Evolutionary conservation across 1,284 basidiomycete species (phyloP).

Genomic region (Athelia sp.): DNA sequence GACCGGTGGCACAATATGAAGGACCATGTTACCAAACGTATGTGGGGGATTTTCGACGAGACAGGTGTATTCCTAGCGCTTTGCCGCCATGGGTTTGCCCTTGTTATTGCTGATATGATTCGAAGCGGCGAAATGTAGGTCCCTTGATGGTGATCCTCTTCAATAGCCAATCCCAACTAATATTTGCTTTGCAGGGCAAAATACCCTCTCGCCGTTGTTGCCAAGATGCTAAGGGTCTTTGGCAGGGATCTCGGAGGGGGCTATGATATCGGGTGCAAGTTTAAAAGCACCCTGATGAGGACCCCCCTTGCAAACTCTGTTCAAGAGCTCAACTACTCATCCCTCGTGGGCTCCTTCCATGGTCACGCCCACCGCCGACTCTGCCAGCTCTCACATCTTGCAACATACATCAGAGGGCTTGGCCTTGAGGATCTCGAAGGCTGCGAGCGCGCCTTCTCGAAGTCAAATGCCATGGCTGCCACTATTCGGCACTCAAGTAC

Average conservation of each 20-base stretch:
- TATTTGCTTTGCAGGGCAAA: slow-evolving; percentile 24
- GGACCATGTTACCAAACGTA: slow-evolving; percentile 12
- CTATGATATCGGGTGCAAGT: slow-evolving; percentile 18
- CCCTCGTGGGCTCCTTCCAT: slow-evolving; percentile 14
- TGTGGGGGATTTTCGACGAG: slow-evolving; percentile 21
- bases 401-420: slow-evolving; percentile 7
- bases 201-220: slow-evolving; percentile 25
- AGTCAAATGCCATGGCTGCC: slow-evolving; percentile 12
- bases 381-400: slow-evolving; percentile 14
- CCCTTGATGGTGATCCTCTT: background rate
- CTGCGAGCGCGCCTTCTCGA: slow-evolving; percentile 12
- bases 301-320: slow-evolving; percentile 9
- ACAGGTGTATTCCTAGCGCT: slow-evolving; percentile 21
- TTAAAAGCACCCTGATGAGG: slow-evolving; percentile 8
- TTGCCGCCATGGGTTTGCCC: slow-evolving; percentile 21
- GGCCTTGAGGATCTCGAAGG: slow-evolving; percentile 11
- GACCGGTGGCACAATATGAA: slow-evolving; percentile 20
- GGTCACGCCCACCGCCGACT: slow-evolving; percentile 14
- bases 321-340: background rate
- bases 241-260: slow-evolving; percentile 19
- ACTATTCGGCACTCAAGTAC: slow-evolving; percentile 5
- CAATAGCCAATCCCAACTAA: background rate
- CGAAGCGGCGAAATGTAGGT: slow-evolving; percentile 24
- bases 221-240: slow-evolving; percentile 18
- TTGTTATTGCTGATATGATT: slow-evolving; percentile 21